Evolutionary conservation across 768 basidiomycete species (phyloP), one percentile per base, ranked within the genome.

Genomic region (Suillus cothurnatus): DNA sequence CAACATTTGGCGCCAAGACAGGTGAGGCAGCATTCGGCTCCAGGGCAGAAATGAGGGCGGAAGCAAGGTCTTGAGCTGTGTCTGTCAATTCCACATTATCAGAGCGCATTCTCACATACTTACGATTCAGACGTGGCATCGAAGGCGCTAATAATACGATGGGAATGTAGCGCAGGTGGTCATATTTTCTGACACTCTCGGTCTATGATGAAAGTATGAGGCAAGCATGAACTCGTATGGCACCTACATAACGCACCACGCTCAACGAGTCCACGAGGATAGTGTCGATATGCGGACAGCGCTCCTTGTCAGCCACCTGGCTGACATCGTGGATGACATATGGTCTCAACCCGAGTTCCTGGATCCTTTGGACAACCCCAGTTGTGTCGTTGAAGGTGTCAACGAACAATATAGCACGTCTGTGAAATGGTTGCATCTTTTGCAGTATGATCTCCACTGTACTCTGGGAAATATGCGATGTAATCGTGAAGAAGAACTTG

Each of bases 401-500:
- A 66, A 98, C 88, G 73, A 95, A 95, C 64, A 99, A 83, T 63
- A 99, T 94, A 38, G 91, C 90, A 56, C 96, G 88, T 68, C 93
- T 92, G 26, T 86, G 82, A 81, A 96, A 98, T 0, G 95, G 90
- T 61, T 87, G 83, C 86, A 96, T 94, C 82, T 94, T 94, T 53
- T 82, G 75, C 34, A 91, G 80, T 31, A 88, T 91, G 65, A 80
- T 82, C 61, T 95, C 94, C 74, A 92, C 82, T 12, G 89, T 84
- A 70, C 87, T 86, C 63, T 88, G 86, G 69, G 88, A 89, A 71
- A 94, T 89, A 78, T 91, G 91, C 31, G 91, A 94, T 6, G 89
- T 90, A 79, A 96, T 94, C 32, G 95, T 96, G 83, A 99, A 99
- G 87, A 92, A 97, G 86, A 98, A 97, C 77, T 89, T 90, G 80